Evolutionary conservation across 2,329 filamentous ascomycete species (phyloP).

Genomic region (Pseudophaeomoniella oleicola): DNA sequence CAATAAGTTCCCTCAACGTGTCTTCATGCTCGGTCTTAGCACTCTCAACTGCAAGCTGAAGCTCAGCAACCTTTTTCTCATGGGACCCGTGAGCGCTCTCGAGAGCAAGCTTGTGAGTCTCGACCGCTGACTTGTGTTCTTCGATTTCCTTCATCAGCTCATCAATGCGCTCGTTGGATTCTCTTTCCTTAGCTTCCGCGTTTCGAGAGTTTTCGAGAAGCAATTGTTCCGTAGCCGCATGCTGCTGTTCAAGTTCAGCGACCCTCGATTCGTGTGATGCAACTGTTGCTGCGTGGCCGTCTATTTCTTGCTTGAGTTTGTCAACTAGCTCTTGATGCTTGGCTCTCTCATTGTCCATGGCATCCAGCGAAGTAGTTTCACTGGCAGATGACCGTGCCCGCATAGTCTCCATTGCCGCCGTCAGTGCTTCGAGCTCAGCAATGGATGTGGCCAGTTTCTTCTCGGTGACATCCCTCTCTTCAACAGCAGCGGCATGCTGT

Average conservation of each 20-base stretch:
- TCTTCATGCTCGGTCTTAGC: conserved; percentile 22
- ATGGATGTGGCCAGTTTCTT: conserved; percentile 58
- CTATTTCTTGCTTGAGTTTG: conserved; percentile 57
- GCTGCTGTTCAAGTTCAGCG: conserved; percentile 57
- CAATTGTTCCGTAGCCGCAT: conserved; percentile 50
- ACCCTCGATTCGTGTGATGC: conserved; percentile 55
- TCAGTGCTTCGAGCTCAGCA: conserved; percentile 54
- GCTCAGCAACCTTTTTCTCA: conserved; percentile 16
- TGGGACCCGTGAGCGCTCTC: conserved; percentile 22
- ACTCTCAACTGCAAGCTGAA: conserved; percentile 6
- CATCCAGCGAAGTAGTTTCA: conserved; percentile 24
- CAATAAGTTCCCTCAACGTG: conserved; percentile 35
- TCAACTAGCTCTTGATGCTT: conserved; percentile 47
- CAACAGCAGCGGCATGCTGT: conserved; percentile 53
- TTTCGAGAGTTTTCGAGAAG: conserved; percentile 51
- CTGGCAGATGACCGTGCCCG: conserved; percentile 17
- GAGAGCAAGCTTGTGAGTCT: conserved; percentile 33
- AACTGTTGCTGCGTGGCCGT: conserved; percentile 66
- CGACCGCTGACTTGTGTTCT: conserved; percentile 38
- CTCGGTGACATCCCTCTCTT: conserved; percentile 58
- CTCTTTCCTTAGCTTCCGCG: conserved; percentile 37
- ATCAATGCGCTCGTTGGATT: conserved; percentile 34
- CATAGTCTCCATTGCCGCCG: conserved; percentile 37
- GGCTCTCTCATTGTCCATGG: conserved; percentile 34
- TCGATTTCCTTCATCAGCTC: conserved; percentile 44